These are phyloP conservation scores for Tetrahymena elliotti DNA, from an alignment of 73 alveolate genomes.

Conservation along the genomic window DNA sequence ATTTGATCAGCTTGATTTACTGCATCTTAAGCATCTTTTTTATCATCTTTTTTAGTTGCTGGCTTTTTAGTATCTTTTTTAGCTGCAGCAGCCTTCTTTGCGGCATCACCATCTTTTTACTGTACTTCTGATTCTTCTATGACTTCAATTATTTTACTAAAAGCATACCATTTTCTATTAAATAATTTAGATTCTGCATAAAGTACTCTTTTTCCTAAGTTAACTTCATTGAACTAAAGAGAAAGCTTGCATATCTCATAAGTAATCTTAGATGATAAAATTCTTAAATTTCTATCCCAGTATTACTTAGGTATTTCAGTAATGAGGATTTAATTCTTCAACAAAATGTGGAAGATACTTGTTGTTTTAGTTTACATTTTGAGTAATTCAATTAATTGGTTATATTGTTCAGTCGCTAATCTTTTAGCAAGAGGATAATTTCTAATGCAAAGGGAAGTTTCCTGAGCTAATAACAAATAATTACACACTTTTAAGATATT, in stretches of 20 bases:
- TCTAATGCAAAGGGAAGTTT: constrained; percentile 22
- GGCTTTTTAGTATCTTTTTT: constrained; percentile 27
- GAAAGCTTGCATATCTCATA: constrained; percentile 22
- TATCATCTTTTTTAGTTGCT: constrained; percentile 11
- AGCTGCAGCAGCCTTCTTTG: neutral
- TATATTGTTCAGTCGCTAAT: constrained; percentile 6
- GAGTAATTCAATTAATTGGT: neutral
- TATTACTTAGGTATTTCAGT: constrained; percentile 30
- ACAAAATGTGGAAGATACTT: constrained; percentile 1
- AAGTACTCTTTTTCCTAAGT: constrained; percentile 43
- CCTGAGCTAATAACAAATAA: constrained; percentile 8
- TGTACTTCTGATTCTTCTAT: neutral
- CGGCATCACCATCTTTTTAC: neutral
- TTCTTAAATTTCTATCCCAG: constrained; percentile 31
- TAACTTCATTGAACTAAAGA: constrained; percentile 51
- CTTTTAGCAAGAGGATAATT: constrained; percentile 9
- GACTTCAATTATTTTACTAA: constrained; percentile 9
- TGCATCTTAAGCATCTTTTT: neutral
- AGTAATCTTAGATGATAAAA: constrained; percentile 23
- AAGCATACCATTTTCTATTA: constrained; percentile 32
- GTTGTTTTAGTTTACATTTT: constrained; percentile 8
- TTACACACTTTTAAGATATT: constrained; percentile 4
- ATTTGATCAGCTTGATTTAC: constrained; percentile 8
- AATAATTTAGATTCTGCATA: constrained; percentile 12
- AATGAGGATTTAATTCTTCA: constrained; percentile 14